Conservation (phyloP, 108 stramenopile species). For the Aurantiochytrium sp. region DNA sequence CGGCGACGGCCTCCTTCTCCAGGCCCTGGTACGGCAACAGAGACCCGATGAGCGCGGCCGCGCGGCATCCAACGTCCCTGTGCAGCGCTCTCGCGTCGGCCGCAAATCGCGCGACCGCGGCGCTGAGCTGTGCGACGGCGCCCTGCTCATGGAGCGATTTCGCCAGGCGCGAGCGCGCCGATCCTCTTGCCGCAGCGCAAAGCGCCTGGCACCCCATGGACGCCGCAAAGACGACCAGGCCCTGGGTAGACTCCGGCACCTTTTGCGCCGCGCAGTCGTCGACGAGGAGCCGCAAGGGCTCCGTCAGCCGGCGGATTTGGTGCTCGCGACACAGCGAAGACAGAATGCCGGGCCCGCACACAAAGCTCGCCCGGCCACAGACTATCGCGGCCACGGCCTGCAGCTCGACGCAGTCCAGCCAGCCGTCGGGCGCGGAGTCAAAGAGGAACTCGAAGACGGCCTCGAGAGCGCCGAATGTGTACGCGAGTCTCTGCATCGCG, state of each 20-base stretch:
- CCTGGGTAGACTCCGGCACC: too few species aligned
- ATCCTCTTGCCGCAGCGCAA: background rate
- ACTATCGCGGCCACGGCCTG: background rate
- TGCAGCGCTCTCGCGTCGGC: background rate
- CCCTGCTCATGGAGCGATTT: background rate
- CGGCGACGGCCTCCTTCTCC: background rate
- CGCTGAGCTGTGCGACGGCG: background rate
- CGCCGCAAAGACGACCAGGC: too few species aligned
- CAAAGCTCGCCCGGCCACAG: background rate
- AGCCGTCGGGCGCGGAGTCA: background rate
- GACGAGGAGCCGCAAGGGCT: too few species aligned
- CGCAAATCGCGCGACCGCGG: background rate
- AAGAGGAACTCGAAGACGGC: background rate
- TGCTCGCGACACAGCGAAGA: background rate
- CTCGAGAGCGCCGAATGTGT: background rate
- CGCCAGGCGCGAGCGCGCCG: background rate
- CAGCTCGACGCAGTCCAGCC: background rate
- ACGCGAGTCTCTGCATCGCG: background rate
- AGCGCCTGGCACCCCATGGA: background rate
- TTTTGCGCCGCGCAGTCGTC: too few species aligned
- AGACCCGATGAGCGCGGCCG: background rate
- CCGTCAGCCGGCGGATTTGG: background rate
- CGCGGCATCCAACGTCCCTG: background rate
- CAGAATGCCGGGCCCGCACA: background rate
- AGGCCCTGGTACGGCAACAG: background rate